A percentile compares a stretch with the other conserved stretches of the same genome.
Evolutionary conservation across 2,329 filamentous ascomycete species (phyloP).

Genomic region (Hymenoscyphus scutula): DNA sequence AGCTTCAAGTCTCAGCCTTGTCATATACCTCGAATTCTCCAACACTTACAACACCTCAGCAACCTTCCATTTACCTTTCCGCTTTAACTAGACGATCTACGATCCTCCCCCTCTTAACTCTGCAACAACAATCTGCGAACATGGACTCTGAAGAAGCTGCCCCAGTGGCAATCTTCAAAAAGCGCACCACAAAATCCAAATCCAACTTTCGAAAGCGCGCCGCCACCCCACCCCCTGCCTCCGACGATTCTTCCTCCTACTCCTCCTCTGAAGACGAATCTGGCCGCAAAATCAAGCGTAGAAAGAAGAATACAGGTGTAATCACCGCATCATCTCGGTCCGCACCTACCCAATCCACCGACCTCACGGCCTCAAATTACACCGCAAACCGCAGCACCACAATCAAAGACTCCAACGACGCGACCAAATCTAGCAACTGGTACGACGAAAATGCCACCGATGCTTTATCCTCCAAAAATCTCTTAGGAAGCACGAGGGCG

Average conservation of each 20-base stretch:
- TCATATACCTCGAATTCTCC: too few relatives aligned
- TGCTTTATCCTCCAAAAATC: constrained; percentile 45
- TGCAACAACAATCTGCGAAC: neutral
- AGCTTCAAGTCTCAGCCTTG: too few relatives aligned
- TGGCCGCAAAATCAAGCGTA: constrained; percentile 75
- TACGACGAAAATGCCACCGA: constrained; percentile 67
- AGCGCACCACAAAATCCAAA: too few relatives aligned
- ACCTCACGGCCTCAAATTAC: constrained; percentile 53
- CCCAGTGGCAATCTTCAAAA: constrained; percentile 72
- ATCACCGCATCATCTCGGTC: too few relatives aligned
- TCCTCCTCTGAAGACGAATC: constrained; percentile 74
- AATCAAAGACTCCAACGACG: constrained; percentile 73
- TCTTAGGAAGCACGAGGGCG: too few relatives aligned
- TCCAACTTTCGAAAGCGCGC: constrained; percentile 77
- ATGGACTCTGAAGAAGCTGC: constrained; percentile 14
- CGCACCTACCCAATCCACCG: constrained; percentile 41
- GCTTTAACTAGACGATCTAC: too few relatives aligned
- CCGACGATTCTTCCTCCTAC: constrained; percentile 59
- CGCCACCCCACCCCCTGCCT: constrained; percentile 70
- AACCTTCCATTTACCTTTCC: too few relatives aligned
- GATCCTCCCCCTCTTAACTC: neutral
- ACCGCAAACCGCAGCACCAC: constrained; percentile 59
- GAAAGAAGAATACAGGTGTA: constrained; percentile 64
- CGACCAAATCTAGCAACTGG: constrained; percentile 88
- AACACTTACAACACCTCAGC: too few relatives aligned